Base-by-base conservation (phyloP, 2,329 filamentous ascomycete genomes). In the Cladophialophora yegresii region DNA sequence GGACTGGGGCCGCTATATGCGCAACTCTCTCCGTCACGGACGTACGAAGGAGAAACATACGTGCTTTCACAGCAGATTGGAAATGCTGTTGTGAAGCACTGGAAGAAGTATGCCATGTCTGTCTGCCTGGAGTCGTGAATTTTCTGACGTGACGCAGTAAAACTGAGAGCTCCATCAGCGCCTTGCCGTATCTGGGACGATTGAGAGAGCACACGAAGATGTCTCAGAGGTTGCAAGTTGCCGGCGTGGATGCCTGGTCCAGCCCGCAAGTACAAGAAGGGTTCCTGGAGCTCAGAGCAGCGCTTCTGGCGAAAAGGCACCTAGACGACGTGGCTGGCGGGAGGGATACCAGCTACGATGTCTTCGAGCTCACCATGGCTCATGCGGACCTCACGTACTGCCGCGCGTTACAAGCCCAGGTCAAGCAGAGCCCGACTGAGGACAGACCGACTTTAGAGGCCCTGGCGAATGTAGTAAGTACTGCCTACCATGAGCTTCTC, bases 341-440 rank as follows among this genome's bases (percentile, higher is more conserved):
- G 2, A 68, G 66, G 36, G 70, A 71, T 30, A 71, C 70, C 13
- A 71, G 70, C 54, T 71, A 68, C 58, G 63, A 64, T 23, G 65
- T 68, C 4, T 64, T 67, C 36, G 65, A 68, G 53, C 57, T 71
- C 16, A 71, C 69, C 30, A 71, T 71, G 70, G 70, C 70, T 4
- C 70, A 71, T 60, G 68, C 67, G n/a, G 70, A 71, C 56, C 66
- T 69, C 33, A 56, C 62, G n/a, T 71, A 71, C 47, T 71, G 67
- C 63, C 40, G 62, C 43, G 65, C 65, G 12, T 64, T 71, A 30
- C 64, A 64, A 62, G 62, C 63, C 2, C 62, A 68, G n/a, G 58
- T 70, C 28, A 55, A 61, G 13, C 58, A 62, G 32, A 61, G 53
- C 2, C 22, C 33, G 16, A 40, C 45, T 5, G 23, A 36, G 22